Percentiles rank a stretch among this genome's conserved stretches.
These are phyloP conservation scores for Backusella sp. DNA, from an alignment of 192 early-diverging fungal species.

Conservation along the genomic window DNA sequence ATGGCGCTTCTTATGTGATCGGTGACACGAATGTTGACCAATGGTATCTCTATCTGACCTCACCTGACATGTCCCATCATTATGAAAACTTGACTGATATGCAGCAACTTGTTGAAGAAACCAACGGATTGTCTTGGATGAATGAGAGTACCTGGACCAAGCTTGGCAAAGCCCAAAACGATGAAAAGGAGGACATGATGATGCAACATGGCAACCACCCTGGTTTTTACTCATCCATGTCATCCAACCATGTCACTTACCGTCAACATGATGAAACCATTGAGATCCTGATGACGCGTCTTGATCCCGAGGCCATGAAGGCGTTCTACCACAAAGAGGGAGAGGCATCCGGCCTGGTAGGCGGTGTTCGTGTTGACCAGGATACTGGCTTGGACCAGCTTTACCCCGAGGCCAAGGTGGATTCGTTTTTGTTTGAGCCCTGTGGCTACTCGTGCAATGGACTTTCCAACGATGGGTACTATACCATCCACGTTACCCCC, in stretches of 20 bases:
- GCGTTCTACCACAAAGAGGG: slow-evolving; percentile 68
- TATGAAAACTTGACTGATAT: slow-evolving; percentile 11
- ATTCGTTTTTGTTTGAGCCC: slow-evolving; percentile 92
- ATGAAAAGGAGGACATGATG: background rate
- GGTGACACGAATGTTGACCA: slow-evolving; percentile 94
- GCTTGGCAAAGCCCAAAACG: background rate
- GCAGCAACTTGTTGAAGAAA: slow-evolving; percentile 17
- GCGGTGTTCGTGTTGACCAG: slow-evolving; percentile 70
- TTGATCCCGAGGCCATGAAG: slow-evolving; percentile 78
- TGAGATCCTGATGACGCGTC: slow-evolving; percentile 95
- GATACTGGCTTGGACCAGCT: slow-evolving; percentile 78
- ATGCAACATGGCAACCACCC: background rate
- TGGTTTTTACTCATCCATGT: background rate
- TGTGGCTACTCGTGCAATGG: slow-evolving; percentile 98
- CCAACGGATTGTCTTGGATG: slow-evolving; percentile 21
- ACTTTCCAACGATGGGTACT: slow-evolving; percentile 79
- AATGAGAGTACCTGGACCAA: background rate
- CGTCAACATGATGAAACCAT: slow-evolving; percentile 75
- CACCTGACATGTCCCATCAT: slow-evolving; percentile 48
- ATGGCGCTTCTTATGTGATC: slow-evolving; percentile 85
- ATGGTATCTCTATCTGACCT: slow-evolving; percentile 92
- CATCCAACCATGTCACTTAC: slow-evolving; percentile 6
- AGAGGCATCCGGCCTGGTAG: slow-evolving; percentile 75
- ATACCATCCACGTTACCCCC: slow-evolving; percentile 98
- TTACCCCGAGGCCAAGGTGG: slow-evolving; percentile 78